A percentile compares a stretch with the other conserved stretches of the same genome.
These are phyloP conservation scores for Russula lepida DNA, from an alignment of 768 basidiomycete species.

Conservation along the genomic window DNA sequence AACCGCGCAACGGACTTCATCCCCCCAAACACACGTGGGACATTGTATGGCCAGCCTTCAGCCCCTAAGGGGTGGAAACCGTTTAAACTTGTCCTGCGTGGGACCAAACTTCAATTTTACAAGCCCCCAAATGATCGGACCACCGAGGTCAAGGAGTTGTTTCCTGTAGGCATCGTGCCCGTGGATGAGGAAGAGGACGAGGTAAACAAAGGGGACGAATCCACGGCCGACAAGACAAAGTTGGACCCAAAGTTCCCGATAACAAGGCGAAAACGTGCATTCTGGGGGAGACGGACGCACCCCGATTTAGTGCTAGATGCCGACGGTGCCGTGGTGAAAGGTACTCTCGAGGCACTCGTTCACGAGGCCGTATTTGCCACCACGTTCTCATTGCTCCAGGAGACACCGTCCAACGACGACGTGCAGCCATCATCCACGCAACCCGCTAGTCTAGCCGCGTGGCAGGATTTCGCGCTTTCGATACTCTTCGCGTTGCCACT, in stretches of 20 bases:
- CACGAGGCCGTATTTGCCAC: constrained; percentile 81
- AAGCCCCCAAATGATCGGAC: constrained; percentile 69
- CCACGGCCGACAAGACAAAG: constrained; percentile 25
- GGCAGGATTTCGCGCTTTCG: constrained; percentile 58
- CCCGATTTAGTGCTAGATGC: constrained; percentile 48
- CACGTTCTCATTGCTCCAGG: constrained; percentile 34
- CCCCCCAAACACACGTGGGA: constrained; percentile 27
- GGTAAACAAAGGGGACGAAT: constrained; percentile 22
- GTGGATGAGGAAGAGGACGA: constrained; percentile 45
- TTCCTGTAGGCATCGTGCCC: constrained; percentile 56
- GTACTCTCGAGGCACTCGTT: constrained; percentile 68
- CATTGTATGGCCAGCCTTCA: constrained; percentile 22
- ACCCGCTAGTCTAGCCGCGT: constrained; percentile 27
- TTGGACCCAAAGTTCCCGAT: constrained; percentile 31
- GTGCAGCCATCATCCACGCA: constrained; percentile 14
- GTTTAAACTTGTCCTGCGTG: constrained; percentile 76
- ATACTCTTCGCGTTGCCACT: constrained; percentile 54
- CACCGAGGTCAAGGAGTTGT: constrained; percentile 61
- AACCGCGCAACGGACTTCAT: constrained; percentile 53
- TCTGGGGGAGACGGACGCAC: constrained; percentile 71
- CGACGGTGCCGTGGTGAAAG: constrained; percentile 44
- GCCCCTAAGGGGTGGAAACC: constrained; percentile 72
- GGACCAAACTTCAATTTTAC: constrained; percentile 79
- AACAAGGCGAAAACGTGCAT: constrained; percentile 54
- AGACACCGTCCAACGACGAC: constrained; percentile 1